Percentiles rank a stretch among this genome's conserved stretches.
Evolutionary conservation across 2,329 filamentous ascomycete species (phyloP).

Genomic region (Emericellopsis cladophorae): DNA sequence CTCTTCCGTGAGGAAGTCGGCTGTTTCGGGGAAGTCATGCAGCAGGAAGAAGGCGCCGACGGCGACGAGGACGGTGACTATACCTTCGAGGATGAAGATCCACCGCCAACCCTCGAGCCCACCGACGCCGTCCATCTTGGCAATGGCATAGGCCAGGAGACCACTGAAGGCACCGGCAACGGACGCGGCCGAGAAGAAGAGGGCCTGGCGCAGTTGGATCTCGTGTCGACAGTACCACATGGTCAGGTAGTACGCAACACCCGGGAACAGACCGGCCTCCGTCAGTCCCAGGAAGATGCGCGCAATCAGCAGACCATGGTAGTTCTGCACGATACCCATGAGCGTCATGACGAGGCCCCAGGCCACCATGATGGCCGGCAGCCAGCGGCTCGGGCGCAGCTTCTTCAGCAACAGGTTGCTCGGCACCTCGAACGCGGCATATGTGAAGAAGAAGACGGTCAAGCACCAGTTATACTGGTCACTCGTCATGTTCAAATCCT

Average conservation of each 20-base stretch:
- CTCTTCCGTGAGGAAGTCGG: slow-evolving; percentile 56
- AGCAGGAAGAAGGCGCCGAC: slow-evolving; percentile 56
- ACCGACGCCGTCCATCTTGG: slow-evolving; percentile 54
- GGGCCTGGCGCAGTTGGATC: slow-evolving; percentile 43
- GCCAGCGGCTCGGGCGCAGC: slow-evolving; percentile 60
- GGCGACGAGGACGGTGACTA: slow-evolving; percentile 57
- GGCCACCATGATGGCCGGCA: slow-evolving; percentile 56
- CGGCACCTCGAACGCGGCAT: slow-evolving; percentile 63
- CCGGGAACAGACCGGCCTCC: slow-evolving; percentile 55
- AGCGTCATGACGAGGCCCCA: slow-evolving; percentile 33
- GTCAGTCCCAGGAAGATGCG: slow-evolving; percentile 51
- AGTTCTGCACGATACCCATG: slow-evolving; percentile 39
- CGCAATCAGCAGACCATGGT: slow-evolving; percentile 30
- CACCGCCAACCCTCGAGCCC: slow-evolving; percentile 48
- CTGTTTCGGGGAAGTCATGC: slow-evolving; percentile 71
- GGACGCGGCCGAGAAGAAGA: slow-evolving; percentile 76
- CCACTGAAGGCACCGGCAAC: slow-evolving; percentile 69
- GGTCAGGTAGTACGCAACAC: slow-evolving; percentile 45
- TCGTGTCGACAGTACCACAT: slow-evolving; percentile 49
- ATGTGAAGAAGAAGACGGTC: slow-evolving; percentile 67
- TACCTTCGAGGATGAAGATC: slow-evolving; percentile 60
- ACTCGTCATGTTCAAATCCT: slow-evolving; percentile 42
- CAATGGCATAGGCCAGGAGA: slow-evolving; percentile 56
- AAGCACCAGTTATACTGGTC: slow-evolving; percentile 61
- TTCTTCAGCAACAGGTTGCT: slow-evolving; percentile 68